These are phyloP conservation scores for Trichosporon sp. DNA, from an alignment of 1,284 basidiomycete genomes.

Conservation along the genomic window DNA sequence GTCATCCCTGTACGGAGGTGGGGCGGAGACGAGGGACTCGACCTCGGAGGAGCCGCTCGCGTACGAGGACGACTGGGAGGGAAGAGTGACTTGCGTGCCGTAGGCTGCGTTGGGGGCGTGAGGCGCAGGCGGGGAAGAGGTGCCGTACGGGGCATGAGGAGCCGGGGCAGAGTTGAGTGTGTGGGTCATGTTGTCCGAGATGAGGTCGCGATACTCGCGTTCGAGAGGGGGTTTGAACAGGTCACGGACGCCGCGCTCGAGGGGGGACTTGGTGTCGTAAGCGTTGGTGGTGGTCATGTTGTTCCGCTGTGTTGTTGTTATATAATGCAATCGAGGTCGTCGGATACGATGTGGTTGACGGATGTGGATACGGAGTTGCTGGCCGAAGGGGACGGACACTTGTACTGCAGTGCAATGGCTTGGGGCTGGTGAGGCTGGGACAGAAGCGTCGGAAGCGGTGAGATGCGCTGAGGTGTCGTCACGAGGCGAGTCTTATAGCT, in stretches of 20 bases:
- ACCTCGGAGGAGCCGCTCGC: neutral
- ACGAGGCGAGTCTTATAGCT: too few species aligned
- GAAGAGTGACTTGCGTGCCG: too few species aligned
- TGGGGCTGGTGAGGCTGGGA: neutral
- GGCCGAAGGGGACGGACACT: neutral
- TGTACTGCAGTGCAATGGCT: neutral
- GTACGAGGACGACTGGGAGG: neutral
- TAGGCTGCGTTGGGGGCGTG: neutral
- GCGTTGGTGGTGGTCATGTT: neutral
- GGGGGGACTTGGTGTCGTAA: neutral
- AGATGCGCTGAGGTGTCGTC: slow-evolving; percentile 1
- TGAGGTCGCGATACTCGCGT: slow-evolving; percentile 12
- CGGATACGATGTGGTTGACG: neutral
- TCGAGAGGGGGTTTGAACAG: slow-evolving; percentile 15
- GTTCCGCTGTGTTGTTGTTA: neutral
- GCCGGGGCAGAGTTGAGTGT: neutral
- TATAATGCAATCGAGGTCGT: neutral
- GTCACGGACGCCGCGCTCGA: slow-evolving; percentile 14
- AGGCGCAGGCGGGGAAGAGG: neutral
- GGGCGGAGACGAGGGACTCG: neutral
- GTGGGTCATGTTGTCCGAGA: neutral
- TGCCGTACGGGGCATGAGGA: neutral
- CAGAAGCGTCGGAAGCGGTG: neutral
- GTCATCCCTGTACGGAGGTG: neutral
- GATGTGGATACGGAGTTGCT: neutral